These are phyloP conservation scores for Candida sonorensis DNA, from an alignment of 805 yeast genomes.

Conservation along the genomic window DNA sequence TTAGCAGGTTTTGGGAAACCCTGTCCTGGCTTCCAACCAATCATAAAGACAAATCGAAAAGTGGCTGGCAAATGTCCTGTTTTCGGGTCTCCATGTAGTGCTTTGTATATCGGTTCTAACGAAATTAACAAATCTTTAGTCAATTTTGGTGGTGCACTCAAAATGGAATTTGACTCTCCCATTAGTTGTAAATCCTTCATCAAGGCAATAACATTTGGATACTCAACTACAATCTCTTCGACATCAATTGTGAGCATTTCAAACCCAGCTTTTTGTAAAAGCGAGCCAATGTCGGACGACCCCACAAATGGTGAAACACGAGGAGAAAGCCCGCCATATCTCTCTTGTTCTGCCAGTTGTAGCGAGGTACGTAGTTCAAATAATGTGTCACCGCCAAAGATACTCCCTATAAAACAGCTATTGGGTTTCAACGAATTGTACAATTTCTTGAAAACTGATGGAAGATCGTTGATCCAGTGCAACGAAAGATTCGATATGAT, in stretches of 20 bases:
- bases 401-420: slow-evolving; percentile 73
- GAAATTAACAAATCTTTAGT: slow-evolving; percentile 65
- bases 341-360: slow-evolving; percentile 77
- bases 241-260: slow-evolving; percentile 77
- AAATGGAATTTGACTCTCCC: slow-evolving; percentile 75
- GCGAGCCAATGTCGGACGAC: slow-evolving; percentile 65
- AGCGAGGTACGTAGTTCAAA: slow-evolving; percentile 74
- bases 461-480: slow-evolving; percentile 88
- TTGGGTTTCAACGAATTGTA: slow-evolving; percentile 63
- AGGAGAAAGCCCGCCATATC: slow-evolving; percentile 75
- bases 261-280: slow-evolving; percentile 71
- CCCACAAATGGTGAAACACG: slow-evolving; percentile 77
- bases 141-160: slow-evolving; percentile 31
- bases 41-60: slow-evolving; percentile 71
- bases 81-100: slow-evolving; percentile 57
- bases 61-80: slow-evolving; percentile 67
- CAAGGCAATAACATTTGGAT: slow-evolving; percentile 62
- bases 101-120: slow-evolving; percentile 65
- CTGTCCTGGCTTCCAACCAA: slow-evolving; percentile 80
- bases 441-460: slow-evolving; percentile 50
- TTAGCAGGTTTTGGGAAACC: slow-evolving; percentile 65
- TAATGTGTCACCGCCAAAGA: slow-evolving; percentile 82
- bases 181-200: slow-evolving; percentile 67
- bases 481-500: slow-evolving; percentile 65
- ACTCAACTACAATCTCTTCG: slow-evolving; percentile 74